These are phyloP conservation scores for Aspergillus hiratsukae DNA, from an alignment of 2,329 filamentous ascomycete genomes.

Conservation along the genomic window DNA sequence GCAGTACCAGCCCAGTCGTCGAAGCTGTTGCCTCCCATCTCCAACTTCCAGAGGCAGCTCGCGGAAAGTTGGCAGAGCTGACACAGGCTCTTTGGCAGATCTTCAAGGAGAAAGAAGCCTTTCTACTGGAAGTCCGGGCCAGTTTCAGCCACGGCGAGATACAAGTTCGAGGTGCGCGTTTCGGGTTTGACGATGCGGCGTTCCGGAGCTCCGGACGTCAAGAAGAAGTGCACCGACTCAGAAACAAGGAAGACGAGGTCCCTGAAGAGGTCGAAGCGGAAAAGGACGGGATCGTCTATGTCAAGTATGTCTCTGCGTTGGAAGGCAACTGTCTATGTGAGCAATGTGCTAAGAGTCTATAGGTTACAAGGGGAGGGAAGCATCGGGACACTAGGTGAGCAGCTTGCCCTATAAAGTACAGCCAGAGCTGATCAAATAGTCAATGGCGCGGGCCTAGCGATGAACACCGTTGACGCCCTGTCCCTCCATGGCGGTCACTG, in stretches of 20 bases:
- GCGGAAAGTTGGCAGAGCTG: conserved; percentile 45
- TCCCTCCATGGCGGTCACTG: conserved; percentile 61
- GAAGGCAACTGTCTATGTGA: not conserved
- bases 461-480: conserved; percentile 85
- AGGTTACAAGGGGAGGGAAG: conserved; percentile 51
- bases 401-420: not conserved
- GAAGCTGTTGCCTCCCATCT: conserved; percentile 45
- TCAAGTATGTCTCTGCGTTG: conserved; percentile 47
- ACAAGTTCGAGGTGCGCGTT: conserved; percentile 50
- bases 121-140: conserved; percentile 53
- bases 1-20: conserved; percentile 40
- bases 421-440: conserved; percentile 42
- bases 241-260: conserved; percentile 50
- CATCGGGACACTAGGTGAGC: conserved; percentile 65
- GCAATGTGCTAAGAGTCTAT: not conserved
- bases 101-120: conserved; percentile 62
- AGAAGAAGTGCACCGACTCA: conserved; percentile 54
- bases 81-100: conserved; percentile 54
- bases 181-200: conserved; percentile 68
- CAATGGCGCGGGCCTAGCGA: conserved; percentile 83
- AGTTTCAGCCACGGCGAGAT: conserved; percentile 43
- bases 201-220: conserved; percentile 61
- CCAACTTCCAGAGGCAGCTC: conserved; percentile 47
- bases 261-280: conserved; percentile 59
- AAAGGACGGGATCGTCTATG: conserved; percentile 71